These are phyloP conservation scores for Tylopilus plumbeoviolaceoides DNA, from an alignment of 768 basidiomycete genomes.

Conservation along the genomic window DNA sequence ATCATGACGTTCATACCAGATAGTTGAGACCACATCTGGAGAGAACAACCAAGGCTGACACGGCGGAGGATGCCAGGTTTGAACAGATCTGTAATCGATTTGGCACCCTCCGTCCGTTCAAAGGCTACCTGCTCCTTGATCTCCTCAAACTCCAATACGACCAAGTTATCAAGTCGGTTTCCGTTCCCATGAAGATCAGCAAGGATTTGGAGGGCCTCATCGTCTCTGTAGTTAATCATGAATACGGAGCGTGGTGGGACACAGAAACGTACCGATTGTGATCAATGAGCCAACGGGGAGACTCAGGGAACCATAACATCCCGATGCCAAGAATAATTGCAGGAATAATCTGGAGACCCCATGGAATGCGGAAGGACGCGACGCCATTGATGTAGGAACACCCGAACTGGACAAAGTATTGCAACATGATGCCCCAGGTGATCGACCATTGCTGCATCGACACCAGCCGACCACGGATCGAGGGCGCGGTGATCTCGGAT, in stretches of 20 bases:
- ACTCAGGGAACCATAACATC: slow-evolving; percentile 67
- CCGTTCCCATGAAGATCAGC: slow-evolving; percentile 70
- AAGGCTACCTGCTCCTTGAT: slow-evolving; percentile 53
- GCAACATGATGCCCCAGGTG: slow-evolving; percentile 74
- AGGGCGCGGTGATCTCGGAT: slow-evolving; percentile 67
- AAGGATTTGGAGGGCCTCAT: slow-evolving; percentile 65
- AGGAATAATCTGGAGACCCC: slow-evolving; percentile 78
- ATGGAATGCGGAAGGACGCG: slow-evolving; percentile 77
- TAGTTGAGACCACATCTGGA: slow-evolving; percentile 81
- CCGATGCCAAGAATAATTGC: slow-evolving; percentile 64
- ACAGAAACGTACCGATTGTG: slow-evolving; percentile 40
- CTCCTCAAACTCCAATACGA: slow-evolving; percentile 66
- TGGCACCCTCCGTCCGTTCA: slow-evolving; percentile 67
- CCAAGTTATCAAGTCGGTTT: slow-evolving; percentile 53
- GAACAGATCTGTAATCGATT: slow-evolving; percentile 63
- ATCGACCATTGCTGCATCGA: slow-evolving; percentile 79
- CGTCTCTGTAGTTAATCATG: slow-evolving; percentile 22
- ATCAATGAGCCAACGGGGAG: slow-evolving; percentile 70
- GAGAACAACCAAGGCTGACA: slow-evolving; percentile 61
- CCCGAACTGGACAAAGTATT: slow-evolving; percentile 74
- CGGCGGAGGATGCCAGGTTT: slow-evolving; percentile 66
- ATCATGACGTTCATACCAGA: slow-evolving; percentile 83
- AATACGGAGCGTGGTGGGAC: background rate
- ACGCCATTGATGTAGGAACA: slow-evolving; percentile 62
- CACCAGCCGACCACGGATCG: slow-evolving; percentile 71